phyloP scores from a whole-genome alignment of 345 rosid genomes.

The Brassica nigra region DNA sequence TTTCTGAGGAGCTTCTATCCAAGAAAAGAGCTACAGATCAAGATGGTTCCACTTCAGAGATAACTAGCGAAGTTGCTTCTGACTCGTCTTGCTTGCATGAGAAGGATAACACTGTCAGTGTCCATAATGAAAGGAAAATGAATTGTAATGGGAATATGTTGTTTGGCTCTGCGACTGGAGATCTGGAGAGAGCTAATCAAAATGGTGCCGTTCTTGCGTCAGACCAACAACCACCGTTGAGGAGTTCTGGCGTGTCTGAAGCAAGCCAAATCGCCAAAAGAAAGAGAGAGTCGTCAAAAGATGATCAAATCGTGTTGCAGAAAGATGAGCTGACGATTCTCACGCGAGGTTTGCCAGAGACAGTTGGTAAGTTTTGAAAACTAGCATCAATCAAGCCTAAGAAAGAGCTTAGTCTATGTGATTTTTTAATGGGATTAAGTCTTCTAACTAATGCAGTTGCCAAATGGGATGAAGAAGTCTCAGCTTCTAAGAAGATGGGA shows the following conservation, averaged over 20 bases:
- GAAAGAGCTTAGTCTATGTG: conserved; percentile 16
- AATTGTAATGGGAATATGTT: conserved; percentile 33
- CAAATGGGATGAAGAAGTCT: conserved; percentile 66
- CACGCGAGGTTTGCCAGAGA: conserved; percentile 42
- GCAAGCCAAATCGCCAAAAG: conserved; percentile 35
- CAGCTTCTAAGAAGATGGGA: conserved; percentile 39
- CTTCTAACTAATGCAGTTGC: conserved; percentile 58
- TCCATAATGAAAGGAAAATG: conserved; percentile 18
- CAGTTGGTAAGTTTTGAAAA: conserved; percentile 32
- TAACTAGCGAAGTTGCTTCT: conserved; percentile 15
- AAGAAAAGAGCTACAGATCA: conserved; percentile 40
- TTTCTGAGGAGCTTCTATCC: conserved; percentile 42
- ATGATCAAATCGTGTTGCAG: conserved; percentile 12
- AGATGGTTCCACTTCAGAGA: conserved; percentile 62
- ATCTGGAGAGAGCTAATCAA: conserved; percentile 45
- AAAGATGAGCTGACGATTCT: conserved; percentile 27
- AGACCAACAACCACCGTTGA: conserved; percentile 27
- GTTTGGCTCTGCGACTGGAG: conserved; percentile 36
- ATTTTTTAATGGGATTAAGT: conserved; percentile 12
- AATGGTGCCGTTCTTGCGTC: conserved; percentile 54
- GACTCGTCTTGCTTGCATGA: conserved; percentile 32
- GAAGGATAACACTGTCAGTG: conserved; percentile 32
- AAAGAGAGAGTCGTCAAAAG: conserved; percentile 37
- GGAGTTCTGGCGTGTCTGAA: conserved; percentile 21
- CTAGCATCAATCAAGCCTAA: not conserved